Conservation (phyloP, 2,329 filamentous ascomycete species). For the Fusarium sp. region DNA sequence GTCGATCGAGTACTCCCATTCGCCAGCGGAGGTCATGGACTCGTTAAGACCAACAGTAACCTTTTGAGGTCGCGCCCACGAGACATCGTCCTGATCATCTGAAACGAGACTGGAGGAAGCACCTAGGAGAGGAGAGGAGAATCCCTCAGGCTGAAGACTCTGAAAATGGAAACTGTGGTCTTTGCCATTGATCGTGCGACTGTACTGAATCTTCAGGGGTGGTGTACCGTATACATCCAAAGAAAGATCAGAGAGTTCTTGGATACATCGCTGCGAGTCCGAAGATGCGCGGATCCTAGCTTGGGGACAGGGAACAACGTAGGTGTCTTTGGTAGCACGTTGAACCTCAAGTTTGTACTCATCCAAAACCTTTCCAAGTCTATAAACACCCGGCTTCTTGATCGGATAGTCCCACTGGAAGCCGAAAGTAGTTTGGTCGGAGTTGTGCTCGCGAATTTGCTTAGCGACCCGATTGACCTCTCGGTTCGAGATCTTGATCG, state of each 20-base stretch:
- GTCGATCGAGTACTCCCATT: conserved; percentile 91
- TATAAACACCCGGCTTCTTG: conserved; percentile 90
- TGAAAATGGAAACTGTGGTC: conserved; percentile 90
- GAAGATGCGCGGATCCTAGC: conserved; percentile 74
- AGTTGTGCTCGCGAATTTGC: conserved; percentile 72
- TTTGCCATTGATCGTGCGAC: conserved; percentile 84
- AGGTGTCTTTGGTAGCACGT: conserved; percentile 77
- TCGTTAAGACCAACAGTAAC: conserved; percentile 90
- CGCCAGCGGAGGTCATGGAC: conserved; percentile 80
- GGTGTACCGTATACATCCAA: conserved; percentile 89
- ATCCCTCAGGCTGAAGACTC: conserved; percentile 90
- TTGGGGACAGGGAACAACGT: conserved; percentile 87
- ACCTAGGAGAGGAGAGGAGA: conserved; percentile 79
- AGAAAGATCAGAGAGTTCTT: conserved; percentile 86
- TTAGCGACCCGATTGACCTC: conserved; percentile 81
- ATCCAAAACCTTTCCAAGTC: conserved; percentile 85
- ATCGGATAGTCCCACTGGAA: conserved; percentile 78
- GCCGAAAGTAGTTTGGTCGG: conserved; percentile 69
- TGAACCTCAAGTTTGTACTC: conserved; percentile 95
- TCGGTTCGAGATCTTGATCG: conserved; percentile 76
- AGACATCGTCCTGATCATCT: conserved; percentile 72
- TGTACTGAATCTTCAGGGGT: conserved; percentile 92
- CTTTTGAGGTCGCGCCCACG: conserved; percentile 82
- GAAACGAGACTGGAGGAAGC: conserved; percentile 70
- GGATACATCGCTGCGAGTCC: conserved; percentile 78